Base-by-base conservation (phyloP, 805 yeast genomes). In the Alloascoidea hylecoeti region DNA sequence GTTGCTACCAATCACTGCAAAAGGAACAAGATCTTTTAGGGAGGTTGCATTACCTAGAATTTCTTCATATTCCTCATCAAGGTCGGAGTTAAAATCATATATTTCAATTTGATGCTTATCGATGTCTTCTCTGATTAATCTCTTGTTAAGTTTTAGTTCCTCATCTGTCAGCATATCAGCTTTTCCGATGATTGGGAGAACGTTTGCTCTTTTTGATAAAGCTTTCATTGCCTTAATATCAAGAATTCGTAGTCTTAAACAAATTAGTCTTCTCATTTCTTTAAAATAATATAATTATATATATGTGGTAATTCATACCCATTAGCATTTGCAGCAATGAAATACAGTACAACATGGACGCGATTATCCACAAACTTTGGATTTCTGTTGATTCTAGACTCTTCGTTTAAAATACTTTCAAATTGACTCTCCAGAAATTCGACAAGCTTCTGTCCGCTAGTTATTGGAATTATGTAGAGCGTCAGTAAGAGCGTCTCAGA, bases 261-360 rank as follows among this genome's bases (percentile, higher is more conserved):
- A n/a, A n/a, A n/a, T n/a, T n/a, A n/a, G n/a, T n/a, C n/a, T n/a
- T n/a, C n/a, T n/a, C n/a, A n/a, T n/a, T n/a, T n/a, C n/a, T n/a
- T n/a, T n/a, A n/a, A n/a, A n/a, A n/a, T n/a, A n/a, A n/a, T n/a
- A n/a, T n/a, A n/a, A n/a, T n/a, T n/a, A n/a, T n/a, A n/a, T n/a
- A n/a, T n/a, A n/a, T n/a, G n/a, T n/a, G n/a, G n/a, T n/a, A n/a
- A n/a, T n/a, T n/a, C n/a, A n/a, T n/a, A n/a, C n/a, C n/a, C n/a
- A n/a, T n/a, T n/a, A n/a, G n/a, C n/a, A n/a, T n/a, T n/a, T n/a
- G n/a, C n/a, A n/a, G n/a, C 96, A 51, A 92, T 82, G 51, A 92
- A 89, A 62, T 88, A 92, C 45, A 92, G 63, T 55, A 86, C 75
- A 23, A 96, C 96, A 58, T 92, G 98, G 42, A 92, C 73, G 53